Evolutionary conservation across 2,329 filamentous ascomycete genomes (phyloP).

Genomic region (Cercospora janseana): DNA sequence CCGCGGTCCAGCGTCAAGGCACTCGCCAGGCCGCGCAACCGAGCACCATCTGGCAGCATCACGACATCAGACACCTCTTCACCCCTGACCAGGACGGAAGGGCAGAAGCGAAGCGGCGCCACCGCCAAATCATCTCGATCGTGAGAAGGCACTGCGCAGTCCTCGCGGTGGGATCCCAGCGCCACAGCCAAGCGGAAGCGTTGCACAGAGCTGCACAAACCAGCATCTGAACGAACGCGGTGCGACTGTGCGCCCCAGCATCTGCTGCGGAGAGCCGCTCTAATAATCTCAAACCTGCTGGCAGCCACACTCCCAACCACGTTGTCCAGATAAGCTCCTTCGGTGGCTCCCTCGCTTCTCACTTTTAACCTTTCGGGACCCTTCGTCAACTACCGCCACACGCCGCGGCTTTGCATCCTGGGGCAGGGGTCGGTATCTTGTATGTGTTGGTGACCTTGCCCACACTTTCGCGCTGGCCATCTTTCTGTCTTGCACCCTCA

Average conservation of each 20-base stretch:
- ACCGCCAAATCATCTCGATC: too few relatives aligned
- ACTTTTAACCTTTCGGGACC: slow-evolving; percentile 8
- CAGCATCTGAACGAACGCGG: slow-evolving; percentile 7
- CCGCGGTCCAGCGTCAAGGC: too few relatives aligned
- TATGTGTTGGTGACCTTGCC: neutral
- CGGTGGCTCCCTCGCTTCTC: slow-evolving; percentile 1
- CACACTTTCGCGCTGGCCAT: neutral
- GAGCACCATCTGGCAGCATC: too few relatives aligned
- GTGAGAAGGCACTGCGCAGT: too few relatives aligned
- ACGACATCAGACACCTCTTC: too few relatives aligned
- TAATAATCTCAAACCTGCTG: neutral
- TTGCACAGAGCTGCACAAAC: slow-evolving; percentile 4
- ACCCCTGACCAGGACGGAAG: too few relatives aligned
- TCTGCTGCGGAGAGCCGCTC: neutral
- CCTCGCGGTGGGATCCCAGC: too few relatives aligned
- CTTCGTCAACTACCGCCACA: neutral
- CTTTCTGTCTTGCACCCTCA: neutral
- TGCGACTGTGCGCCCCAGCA: neutral
- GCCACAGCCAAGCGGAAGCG: too few relatives aligned
- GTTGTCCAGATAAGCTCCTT: neutral
- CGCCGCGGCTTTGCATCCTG: slow-evolving; percentile 8
- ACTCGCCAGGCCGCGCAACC: too few relatives aligned
- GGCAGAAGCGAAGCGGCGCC: too few relatives aligned
- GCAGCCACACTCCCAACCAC: slow-evolving; percentile 8
- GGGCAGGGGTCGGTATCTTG: neutral